Conservation (phyloP, 306 rosid species). For the Purshia tridentata region DNA sequence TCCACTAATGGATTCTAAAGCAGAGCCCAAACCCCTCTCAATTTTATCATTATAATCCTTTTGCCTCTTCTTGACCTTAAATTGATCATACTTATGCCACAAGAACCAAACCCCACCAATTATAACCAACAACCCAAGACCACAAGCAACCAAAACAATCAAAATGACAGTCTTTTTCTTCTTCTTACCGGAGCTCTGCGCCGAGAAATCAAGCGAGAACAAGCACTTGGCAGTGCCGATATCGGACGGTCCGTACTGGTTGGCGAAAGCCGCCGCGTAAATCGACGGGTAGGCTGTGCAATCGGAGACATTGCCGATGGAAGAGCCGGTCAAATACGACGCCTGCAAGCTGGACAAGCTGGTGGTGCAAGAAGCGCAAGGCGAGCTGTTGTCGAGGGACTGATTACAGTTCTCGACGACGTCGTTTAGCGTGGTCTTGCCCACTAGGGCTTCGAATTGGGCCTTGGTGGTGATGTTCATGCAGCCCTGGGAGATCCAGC, state of each 20-base stretch:
- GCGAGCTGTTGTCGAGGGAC: constrained; percentile 50
- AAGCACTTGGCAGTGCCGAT: constrained; percentile 59
- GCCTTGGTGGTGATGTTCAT: constrained; percentile 58
- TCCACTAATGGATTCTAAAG: constrained; percentile 64
- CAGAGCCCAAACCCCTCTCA: constrained; percentile 41
- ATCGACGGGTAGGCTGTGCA: constrained; percentile 52
- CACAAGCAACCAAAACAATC: constrained; percentile 36
- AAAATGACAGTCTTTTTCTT: constrained; percentile 30
- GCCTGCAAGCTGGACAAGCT: constrained; percentile 29
- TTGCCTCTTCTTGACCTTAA: neutral
- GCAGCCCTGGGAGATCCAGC: constrained; percentile 68
- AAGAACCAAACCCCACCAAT: constrained; percentile 40
- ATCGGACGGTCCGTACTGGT: constrained; percentile 42
- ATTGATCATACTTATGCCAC: constrained; percentile 34
- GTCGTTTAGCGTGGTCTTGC: neutral
- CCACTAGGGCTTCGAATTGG: constrained; percentile 34
- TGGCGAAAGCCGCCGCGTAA: constrained; percentile 68
- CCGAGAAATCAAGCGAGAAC: constrained; percentile 36
- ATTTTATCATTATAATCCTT: constrained; percentile 19
- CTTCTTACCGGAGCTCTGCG: constrained; percentile 26
- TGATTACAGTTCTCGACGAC: constrained; percentile 41
- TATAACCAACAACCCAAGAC: constrained; percentile 19
- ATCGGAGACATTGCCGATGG: constrained; percentile 54
- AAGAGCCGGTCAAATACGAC: constrained; percentile 38
- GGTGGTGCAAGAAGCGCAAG: constrained; percentile 68